Evolutionary conservation across 139 green algal species (phyloP), one percentile per base, ranked within the genome.

Genomic region (Chlorokybus atmophyticus): DNA sequence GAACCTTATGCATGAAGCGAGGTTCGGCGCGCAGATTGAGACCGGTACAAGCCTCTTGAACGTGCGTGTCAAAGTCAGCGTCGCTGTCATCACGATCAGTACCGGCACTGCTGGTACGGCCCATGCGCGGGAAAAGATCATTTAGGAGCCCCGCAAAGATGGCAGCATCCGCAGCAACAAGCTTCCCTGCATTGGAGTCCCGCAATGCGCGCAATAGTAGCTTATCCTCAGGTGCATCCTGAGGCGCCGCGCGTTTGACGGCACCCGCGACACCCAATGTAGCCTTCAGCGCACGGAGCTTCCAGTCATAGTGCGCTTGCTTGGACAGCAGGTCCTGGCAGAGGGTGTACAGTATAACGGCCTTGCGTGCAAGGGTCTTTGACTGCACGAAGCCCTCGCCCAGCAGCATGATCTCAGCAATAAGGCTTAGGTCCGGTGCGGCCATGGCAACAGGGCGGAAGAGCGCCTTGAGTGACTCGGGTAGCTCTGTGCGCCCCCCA

Each of bases 371-470:
- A 23, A 95, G 82, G 27, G 84, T 47, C 75, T 90, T 91, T 60
- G 74, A 83, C 66, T 77, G 73, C 47, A 86, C 81, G 80, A 95
- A 95, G 60, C 87, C 87, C 79, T 95, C 87, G 0, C 86, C 81
- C 83, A 93, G 92, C 26, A 95, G 81, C 84, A 95, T 95, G 66
- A 95, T 90, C 81, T 95, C 87, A 60, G 80, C 87, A 51, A 95
- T 95, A 14, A 94, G 75, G 5, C 64, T 70, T 41, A 95, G 74
- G 66, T 95, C 87, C 4, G 87, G 87, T 40, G 88, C 70, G 5
- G 67, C 67, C 87, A 95, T 95, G 26, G 80, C 88, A 26, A 94
- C 86, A n/a, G 87, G 87, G 19, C 87, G 74, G 77, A 94, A 94
- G 6, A 94, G 82, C 2, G 76, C 79, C 76, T 94, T 94, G 14